Evolutionary conservation across 768 basidiomycete species (phyloP).

Genomic region (Tubosaeta sp.): DNA sequence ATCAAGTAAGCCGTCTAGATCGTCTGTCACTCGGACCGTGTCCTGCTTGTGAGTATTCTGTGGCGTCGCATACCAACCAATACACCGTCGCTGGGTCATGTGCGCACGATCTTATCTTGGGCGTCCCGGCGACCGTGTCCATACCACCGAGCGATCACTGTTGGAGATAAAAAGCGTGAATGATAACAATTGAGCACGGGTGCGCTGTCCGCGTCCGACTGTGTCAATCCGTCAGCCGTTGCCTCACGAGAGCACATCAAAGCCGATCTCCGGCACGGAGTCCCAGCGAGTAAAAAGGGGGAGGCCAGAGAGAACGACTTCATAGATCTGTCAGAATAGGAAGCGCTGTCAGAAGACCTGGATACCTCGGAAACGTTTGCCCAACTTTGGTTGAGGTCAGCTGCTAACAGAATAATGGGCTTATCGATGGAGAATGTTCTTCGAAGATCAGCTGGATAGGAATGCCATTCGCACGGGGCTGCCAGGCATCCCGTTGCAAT

Average conservation of each 20-base stretch:
- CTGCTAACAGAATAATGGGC: neutral
- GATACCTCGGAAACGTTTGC: neutral
- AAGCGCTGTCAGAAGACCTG: neutral
- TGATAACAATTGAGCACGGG: neutral
- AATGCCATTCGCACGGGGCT: constrained; percentile 8
- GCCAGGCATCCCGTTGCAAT: neutral
- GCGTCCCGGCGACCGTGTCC: neutral
- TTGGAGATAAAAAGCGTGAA: neutral
- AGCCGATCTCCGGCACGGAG: neutral
- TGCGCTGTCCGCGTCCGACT: neutral
- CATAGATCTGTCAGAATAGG: neutral
- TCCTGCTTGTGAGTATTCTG: neutral
- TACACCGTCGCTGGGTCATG: neutral
- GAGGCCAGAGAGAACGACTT: neutral
- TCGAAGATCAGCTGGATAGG: constrained; percentile 25
- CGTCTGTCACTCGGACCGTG: neutral
- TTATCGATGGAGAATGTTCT: constrained; percentile 19
- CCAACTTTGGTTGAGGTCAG: neutral
- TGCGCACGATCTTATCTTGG: neutral
- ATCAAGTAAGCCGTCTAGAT: constrained; percentile 8
- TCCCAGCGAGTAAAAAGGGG: neutral
- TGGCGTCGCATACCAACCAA: neutral
- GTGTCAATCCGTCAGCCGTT: neutral
- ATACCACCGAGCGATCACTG: neutral
- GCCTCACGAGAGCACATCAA: neutral